A percentile compares a stretch with the other conserved stretches of the same genome.
phyloP scores from a whole-genome alignment of 148 eudicot species.

The Rhododendron molle region DNA sequence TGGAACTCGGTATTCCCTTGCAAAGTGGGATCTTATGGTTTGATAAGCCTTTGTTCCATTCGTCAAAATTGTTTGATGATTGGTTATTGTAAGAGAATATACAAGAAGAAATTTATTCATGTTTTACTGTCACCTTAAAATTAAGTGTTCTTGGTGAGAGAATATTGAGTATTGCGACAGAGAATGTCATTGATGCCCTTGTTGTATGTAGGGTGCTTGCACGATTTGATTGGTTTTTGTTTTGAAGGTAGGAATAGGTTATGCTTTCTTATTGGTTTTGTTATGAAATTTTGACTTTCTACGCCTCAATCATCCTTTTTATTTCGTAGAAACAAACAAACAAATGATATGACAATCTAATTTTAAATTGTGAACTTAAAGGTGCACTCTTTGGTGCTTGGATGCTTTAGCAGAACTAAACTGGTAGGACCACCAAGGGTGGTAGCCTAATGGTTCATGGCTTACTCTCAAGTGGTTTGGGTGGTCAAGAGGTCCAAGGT shows the following conservation, averaged over 20 bases:
- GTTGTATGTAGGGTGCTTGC: not conserved
- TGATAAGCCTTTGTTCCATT: not conserved
- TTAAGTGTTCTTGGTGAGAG: not conserved
- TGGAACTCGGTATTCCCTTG: not conserved
- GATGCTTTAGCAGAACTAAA: not conserved
- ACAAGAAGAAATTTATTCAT: not conserved
- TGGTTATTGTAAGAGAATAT: not conserved
- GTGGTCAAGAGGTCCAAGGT: not conserved
- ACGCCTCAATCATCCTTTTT: not conserved
- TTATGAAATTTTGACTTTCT: not conserved
- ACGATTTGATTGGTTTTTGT: constrained; percentile 1
- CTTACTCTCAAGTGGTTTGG: not conserved
- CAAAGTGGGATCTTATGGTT: not conserved
- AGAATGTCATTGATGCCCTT: not conserved
- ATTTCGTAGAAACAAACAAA: not conserved
- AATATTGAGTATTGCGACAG: not conserved
- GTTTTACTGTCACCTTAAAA: not conserved
- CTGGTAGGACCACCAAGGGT: not conserved
- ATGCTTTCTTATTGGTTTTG: not conserved
- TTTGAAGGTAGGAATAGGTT: not conserved
- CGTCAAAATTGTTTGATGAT: not conserved
- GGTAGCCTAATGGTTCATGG: not conserved
- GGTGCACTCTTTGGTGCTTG: not conserved
- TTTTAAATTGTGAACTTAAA: not conserved
- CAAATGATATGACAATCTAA: not conserved